Evolutionary conservation across 208 protist genomes (phyloP).

Genomic region (Crithidia expoeki): DNA sequence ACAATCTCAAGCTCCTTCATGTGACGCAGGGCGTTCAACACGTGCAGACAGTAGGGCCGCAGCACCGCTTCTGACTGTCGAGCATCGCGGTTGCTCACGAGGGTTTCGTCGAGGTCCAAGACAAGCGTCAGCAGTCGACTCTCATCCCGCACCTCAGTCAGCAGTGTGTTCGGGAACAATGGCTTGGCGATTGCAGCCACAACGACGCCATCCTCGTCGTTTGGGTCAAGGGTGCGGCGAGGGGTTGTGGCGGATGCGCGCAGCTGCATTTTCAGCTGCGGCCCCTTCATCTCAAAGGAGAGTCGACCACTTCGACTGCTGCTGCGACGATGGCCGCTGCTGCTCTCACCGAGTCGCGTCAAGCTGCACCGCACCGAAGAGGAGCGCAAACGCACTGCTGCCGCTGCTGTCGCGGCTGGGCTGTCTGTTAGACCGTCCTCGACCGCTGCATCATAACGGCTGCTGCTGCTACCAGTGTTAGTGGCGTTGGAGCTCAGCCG

Average conservation of each 20-base stretch:
- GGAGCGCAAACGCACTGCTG: slow-evolving; percentile 5
- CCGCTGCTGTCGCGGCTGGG: slow-evolving; percentile 11
- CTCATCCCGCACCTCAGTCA: slow-evolving; percentile 60
- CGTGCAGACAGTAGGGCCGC: slow-evolving; percentile 86
- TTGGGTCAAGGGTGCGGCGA: slow-evolving; percentile 25
- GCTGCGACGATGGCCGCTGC: neutral
- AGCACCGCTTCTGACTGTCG: slow-evolving; percentile 65
- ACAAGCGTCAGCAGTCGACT: slow-evolving; percentile 86
- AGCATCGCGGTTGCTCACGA: slow-evolving; percentile 86
- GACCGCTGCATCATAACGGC: neutral
- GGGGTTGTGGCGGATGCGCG: neutral
- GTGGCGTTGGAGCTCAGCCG: neutral
- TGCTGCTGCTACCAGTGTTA: neutral
- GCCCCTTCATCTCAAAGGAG: slow-evolving; percentile 3
- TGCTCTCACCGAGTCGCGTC: neutral
- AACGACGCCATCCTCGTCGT: neutral
- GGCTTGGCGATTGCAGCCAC: slow-evolving; percentile 26
- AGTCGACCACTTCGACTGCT: slow-evolving; percentile 3
- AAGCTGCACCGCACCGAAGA: slow-evolving; percentile 21
- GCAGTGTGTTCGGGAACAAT: slow-evolving; percentile 66
- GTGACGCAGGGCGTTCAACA: slow-evolving; percentile 86
- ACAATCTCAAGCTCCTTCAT: slow-evolving; percentile 91
- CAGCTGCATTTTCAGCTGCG: slow-evolving; percentile 6
- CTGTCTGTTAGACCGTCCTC: slow-evolving; percentile 33
- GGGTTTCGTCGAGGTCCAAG: slow-evolving; percentile 92